These are phyloP conservation scores for Hypoxylon sp. DNA, from an alignment of 2,329 filamentous ascomycete genomes.

Conservation along the genomic window DNA sequence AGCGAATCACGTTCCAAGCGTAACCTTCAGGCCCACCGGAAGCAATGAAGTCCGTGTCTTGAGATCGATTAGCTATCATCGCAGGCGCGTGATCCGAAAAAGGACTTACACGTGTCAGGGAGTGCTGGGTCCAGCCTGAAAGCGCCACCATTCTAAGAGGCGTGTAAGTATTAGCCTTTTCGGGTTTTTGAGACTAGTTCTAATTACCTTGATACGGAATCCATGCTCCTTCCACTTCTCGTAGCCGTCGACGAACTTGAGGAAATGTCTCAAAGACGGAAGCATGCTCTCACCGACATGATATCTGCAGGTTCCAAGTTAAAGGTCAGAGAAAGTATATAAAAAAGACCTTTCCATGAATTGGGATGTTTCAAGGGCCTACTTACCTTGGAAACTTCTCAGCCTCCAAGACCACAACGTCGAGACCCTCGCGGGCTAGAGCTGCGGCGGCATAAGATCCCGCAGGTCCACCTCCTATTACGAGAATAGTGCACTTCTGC, in stretches of 20 bases:
- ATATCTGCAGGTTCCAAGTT: conserved; percentile 47
- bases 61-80: neutral
- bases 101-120: conserved; percentile 54
- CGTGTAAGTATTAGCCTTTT: neutral
- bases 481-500: conserved; percentile 40
- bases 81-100: neutral
- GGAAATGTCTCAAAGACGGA: conserved; percentile 59
- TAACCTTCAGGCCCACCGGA: conserved; percentile 57
- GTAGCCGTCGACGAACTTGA: conserved; percentile 60
- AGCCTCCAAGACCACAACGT: conserved; percentile 61
- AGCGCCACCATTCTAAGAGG: conserved; percentile 55
- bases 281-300: conserved; percentile 59
- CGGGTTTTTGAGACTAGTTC: neutral
- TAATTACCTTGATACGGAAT: conserved; percentile 58
- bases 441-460: conserved; percentile 62
- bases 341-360: neutral
- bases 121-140: conserved; percentile 57
- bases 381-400: conserved; percentile 59
- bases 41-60: conserved; percentile 61
- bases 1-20: conserved; percentile 64
- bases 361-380: neutral
- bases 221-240: conserved; percentile 58
- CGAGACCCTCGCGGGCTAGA: conserved; percentile 62
- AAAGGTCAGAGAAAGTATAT: conserved; percentile 41
- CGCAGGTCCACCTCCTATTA: conserved; percentile 62